Evolutionary conservation across 306 rosid species (phyloP), one percentile per base, ranked within the genome.

Genomic region (Comarum palustre): DNA sequence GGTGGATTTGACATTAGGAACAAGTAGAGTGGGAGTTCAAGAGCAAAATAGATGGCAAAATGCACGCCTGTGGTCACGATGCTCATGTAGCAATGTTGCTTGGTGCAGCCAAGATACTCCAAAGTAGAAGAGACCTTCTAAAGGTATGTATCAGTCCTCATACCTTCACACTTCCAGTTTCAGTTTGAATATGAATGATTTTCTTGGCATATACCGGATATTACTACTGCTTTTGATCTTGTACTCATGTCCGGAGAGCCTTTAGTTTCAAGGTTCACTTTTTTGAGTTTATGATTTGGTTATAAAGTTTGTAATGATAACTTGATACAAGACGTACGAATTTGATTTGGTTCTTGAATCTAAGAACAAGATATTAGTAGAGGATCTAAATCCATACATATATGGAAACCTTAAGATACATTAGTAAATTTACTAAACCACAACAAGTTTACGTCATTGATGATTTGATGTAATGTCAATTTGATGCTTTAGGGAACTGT

Each of bases 71-170:
- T 43, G 85, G 85, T 1, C 82, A 82, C 27, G 86, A 78, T 74
- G 66, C 86, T 42, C 86, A 82, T 58, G 82, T 78, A 38, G 80
- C 86, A 51, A 82, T 82, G 86, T 34, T 82, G 52, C 73, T 82
- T 69, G 86, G 86, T 38, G 86, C 86, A 61, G 82, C 82, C 27
- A 82, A 76, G 77, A 69, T 82, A 55, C 82, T 78, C 36, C 85
- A 78, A 20, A 66, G 75, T 62, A 51, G 62, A 68, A 69, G 58
- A 74, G 72, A 66, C 17, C 24, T 41, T 24, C 59, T 82, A 4
- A 73, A 78, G 79, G 82, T 63, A 61, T 12, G 32, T 11, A 31
- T 27, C n/a, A 10, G 1, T 45, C 1, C 13, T 57, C 27, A 5
- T 25, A 27, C 4, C 10, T 6, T 6, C 62, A 10, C 10, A 24